Evolutionary conservation across 106 monocot species (phyloP).

Genomic region (Apostasia ramifera): DNA sequence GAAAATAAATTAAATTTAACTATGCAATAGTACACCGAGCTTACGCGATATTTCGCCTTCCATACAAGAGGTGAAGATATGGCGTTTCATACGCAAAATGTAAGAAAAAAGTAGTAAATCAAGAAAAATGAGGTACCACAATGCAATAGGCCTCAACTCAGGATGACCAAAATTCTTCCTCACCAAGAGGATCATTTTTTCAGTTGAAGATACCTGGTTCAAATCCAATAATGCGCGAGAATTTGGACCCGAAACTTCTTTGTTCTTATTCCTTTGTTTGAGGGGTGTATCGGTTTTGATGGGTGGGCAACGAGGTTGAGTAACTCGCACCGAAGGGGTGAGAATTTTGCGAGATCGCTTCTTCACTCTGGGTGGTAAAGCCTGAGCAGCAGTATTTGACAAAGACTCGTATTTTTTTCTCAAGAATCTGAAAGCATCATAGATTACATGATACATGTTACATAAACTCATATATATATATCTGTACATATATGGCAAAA

Average conservation of each 20-base stretch:
- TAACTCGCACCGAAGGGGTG: background rate
- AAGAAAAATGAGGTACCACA: background rate
- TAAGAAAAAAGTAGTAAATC: background rate
- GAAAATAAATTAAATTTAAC: too few species aligned
- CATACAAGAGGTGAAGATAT: too few species aligned
- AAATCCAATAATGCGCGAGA: slow-evolving; percentile 34
- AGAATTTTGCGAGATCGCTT: slow-evolving; percentile 12
- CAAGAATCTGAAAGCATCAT: slow-evolving; percentile 31
- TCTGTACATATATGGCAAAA: background rate
- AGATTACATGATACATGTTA: background rate
- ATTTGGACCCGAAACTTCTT: slow-evolving; percentile 21
- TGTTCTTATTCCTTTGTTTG: slow-evolving; percentile 15
- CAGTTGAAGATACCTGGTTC: slow-evolving; percentile 53
- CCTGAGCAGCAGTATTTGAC: slow-evolving; percentile 14
- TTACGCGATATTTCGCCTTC: too few species aligned
- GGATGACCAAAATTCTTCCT: background rate
- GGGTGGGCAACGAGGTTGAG: slow-evolving; percentile 2
- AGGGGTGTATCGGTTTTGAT: background rate
- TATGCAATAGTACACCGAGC: too few species aligned
- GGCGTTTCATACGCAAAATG: background rate
- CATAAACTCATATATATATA: background rate
- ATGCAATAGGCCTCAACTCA: background rate
- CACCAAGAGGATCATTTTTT: slow-evolving; percentile 12
- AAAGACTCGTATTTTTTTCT: slow-evolving; percentile 40
- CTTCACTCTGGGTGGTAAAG: slow-evolving; percentile 14